Evolutionary conservation across 805 yeast species (phyloP), one percentile per base, ranked within the genome.

Genomic region (Yamadazyma phyllophila): DNA sequence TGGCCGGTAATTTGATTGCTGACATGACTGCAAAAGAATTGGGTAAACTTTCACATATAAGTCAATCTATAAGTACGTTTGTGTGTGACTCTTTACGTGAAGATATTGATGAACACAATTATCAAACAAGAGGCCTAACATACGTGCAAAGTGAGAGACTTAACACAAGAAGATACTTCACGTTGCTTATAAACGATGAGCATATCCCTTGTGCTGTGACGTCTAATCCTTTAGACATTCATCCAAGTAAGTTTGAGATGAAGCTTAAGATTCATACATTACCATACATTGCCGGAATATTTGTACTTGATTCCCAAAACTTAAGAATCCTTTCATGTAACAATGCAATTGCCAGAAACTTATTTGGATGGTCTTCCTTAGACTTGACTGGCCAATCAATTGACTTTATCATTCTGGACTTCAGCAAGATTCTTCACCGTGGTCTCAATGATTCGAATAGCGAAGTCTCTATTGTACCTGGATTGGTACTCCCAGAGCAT

Each of bases 401-500:
- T 8, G 78, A 81, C 51, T 62, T 56, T 4, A 66, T 89, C 14
- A 71, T 89, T 20, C 96, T 95, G 5, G 66, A 74, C 13, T 88
- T 89, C 56, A 59, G 76, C 2, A 62, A 65, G 3, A 65, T 80
- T 15, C 58, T 82, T 41, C 60, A 64, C 1, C 51, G 59, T 15
- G 81, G 83, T 1, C 46, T 63, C 11, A 62, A 61, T 2, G 61
- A 58, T 26, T 59, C 59, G 34, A 40, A 48, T 4, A 57, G 59
- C 7, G 52, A 49, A 0, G 50, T 59, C 26, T 53, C 56, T 15
- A 44, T 67, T 17, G 60, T 56, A 6, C 79, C 85, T 0, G 97
- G 97, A 1, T 65, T 88, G 41, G 96, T 91, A 0, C 67, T 91
- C 10, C 96, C 97, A 0, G 98, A 91, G 62, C 97, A 90, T 64